Base-by-base conservation (phyloP, 768 basidiomycete genomes). In the Cyclocybe cylindracea region DNA sequence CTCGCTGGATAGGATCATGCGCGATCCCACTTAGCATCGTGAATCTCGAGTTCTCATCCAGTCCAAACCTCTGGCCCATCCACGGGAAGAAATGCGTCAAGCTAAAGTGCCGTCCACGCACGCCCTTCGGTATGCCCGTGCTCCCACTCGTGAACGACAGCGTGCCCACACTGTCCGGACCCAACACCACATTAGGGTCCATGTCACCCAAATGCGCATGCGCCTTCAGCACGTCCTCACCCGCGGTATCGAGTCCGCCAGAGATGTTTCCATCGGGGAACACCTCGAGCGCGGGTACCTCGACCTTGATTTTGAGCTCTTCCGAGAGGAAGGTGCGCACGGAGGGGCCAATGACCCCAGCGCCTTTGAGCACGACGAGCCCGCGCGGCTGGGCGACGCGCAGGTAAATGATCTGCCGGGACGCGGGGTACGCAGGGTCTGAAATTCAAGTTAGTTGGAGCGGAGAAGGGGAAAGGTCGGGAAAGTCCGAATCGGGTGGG, bases 11-110 rank as follows among this genome's bases (percentile, higher is more conserved):
- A 8, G 97, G 97, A 70, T 99, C 97, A 63, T 99, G 97, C 10
- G 97, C 97, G 48, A 99, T 99, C 14, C 97, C 97, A 60, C 93
- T 95, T 31, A 99, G 80, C 97, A 99, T 98, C 0, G 97, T 98
- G 64, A 97, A 99, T 69, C 85, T 91, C 55, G 90, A 92, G 31
- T 77, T 70, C 51, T 85, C 76, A 35, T 77, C 73, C 43, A 99
- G 71, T 1, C 80, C 85, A 65, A 98, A 99, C 31, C 85, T 73
- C 65, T 92, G 73, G 16, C 89, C 88, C 97, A 99, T 98, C 97
- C 97, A 99, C 2, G 95, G 95, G 83, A 98, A 98, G 80, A 98
- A 99, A 67, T 98, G 97, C 0, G 97, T 99, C 58, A 99, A 73
- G 58, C 90, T 93, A 70, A 90, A 98, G 67, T 99, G 97, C 40